Evolutionary conservation across 257 asterid genomes (phyloP).

Genomic region (Vinca minor): DNA sequence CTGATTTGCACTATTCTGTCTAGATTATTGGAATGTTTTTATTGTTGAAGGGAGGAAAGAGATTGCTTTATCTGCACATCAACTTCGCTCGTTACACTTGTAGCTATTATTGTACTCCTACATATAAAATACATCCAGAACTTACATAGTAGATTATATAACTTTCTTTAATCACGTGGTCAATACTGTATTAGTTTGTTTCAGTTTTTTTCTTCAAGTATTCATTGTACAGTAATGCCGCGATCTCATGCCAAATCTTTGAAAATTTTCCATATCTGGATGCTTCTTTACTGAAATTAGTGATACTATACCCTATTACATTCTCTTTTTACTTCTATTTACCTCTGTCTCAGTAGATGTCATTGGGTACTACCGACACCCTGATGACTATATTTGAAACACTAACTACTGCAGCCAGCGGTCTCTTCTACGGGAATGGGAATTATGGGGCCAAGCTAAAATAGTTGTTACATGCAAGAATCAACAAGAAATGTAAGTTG

Average conservation of each 20-base stretch:
- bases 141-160: not conserved
- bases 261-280: not conserved
- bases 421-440: constrained; percentile 83
- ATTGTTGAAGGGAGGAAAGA: not conserved
- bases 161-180: not conserved
- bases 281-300: not conserved
- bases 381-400: not conserved
- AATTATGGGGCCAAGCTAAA: constrained; percentile 82
- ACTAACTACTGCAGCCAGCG: constrained; percentile 50
- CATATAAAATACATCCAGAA: not conserved
- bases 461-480: constrained; percentile 94
- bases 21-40: not conserved
- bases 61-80: not conserved
- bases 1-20: not conserved
- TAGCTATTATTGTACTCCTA: not conserved
- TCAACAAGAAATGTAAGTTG: constrained; percentile 95
- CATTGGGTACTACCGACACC: not conserved
- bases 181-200: not conserved
- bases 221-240: not conserved
- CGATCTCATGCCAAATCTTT: not conserved
- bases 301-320: not conserved
- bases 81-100: not conserved
- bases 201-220: not conserved
- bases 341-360: not conserved
- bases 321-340: not conserved